These are phyloP conservation scores for Penstemon newberryi DNA, from an alignment of 257 asterid genomes.

Conservation along the genomic window DNA sequence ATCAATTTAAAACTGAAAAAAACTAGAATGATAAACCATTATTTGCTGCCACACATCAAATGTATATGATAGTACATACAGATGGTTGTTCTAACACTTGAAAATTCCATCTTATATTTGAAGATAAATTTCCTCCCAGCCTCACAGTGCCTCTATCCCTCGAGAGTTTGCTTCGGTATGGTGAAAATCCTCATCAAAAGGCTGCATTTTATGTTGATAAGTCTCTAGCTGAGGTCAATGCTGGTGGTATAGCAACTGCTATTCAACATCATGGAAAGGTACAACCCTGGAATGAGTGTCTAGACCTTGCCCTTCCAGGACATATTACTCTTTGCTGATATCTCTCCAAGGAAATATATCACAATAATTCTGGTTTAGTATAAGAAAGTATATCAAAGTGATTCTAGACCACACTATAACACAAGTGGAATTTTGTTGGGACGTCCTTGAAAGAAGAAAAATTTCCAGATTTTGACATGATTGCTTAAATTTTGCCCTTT, in stretches of 20 bases:
- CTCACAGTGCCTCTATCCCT: slow-evolving; percentile 73
- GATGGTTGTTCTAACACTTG: slow-evolving; percentile 21
- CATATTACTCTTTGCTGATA: too few species aligned
- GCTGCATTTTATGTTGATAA: slow-evolving; percentile 92
- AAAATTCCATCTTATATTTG: slow-evolving; percentile 28
- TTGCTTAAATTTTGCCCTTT: too few species aligned
- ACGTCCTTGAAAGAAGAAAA: too few species aligned
- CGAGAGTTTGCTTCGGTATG: slow-evolving; percentile 85
- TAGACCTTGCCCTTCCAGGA: too few species aligned
- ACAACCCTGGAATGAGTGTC: slow-evolving; percentile 14
- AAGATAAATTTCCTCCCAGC: slow-evolving; percentile 81
- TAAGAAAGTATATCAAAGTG: too few species aligned
- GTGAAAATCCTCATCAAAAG: slow-evolving; percentile 97
- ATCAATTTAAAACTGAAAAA: neutral
- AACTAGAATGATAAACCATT: neutral
- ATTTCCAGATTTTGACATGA: too few species aligned
- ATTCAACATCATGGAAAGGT: slow-evolving; percentile 97
- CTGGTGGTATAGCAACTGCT: slow-evolving; percentile 94
- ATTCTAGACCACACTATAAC: too few species aligned
- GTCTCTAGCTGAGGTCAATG: slow-evolving; percentile 87
- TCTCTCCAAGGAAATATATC: too few species aligned
- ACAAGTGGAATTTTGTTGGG: too few species aligned
- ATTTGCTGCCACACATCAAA: neutral
- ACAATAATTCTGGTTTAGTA: too few species aligned
- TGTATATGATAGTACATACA: neutral